Base-by-base conservation (phyloP, 805 yeast species). In the Dipodascopsis uninucleata region DNA sequence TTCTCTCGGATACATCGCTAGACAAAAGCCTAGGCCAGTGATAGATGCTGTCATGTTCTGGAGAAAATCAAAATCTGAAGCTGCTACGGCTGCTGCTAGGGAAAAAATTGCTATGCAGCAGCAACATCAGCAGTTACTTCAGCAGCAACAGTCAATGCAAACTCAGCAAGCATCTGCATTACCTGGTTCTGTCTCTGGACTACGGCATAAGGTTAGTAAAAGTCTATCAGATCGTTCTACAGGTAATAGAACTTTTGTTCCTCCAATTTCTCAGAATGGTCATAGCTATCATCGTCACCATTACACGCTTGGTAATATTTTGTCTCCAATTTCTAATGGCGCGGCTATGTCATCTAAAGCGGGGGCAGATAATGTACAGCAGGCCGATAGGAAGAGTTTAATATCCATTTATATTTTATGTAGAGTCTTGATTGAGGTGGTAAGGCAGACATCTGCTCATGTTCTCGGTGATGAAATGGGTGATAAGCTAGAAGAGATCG, bases 31-130 rank as follows among this genome's bases (percentile, higher is more conserved):
- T 0, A 89, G 87, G 60, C 95, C 96, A 0, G 96, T 93, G 1
- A 88, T 94, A 26, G 99, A 93, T 63, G 87, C 95, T 5, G 95
- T 93, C 48, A 89, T 93, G 97, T 89, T 85, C 61, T 93, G 99
- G 99, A 75, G 97, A 49, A 86, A 90, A 62, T 79, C 90, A 1
- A 93, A 93, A 63, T 81, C 94, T 10, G 97, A 90, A 57, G 81
- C 84, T 2, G 86, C 95, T 1, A 70, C 62, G 43, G 69, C 70
- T 5, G 61, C 58, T 0, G 70, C 66, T 9, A 42, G 43, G 2
- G 51, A 45, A 12, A 17, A 17, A 28, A 28, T 34, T 5, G 3
- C 7, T 9, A 3, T 22, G 31, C 25, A 24, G 29, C 37, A 24
- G 12, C 37, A 6, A 10, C 37, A 34, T 12, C 14, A 16, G 9